Evolutionary conservation across 495 filamentous ascomycete species (phyloP).

Genomic region (Penicillium malachiteum): DNA sequence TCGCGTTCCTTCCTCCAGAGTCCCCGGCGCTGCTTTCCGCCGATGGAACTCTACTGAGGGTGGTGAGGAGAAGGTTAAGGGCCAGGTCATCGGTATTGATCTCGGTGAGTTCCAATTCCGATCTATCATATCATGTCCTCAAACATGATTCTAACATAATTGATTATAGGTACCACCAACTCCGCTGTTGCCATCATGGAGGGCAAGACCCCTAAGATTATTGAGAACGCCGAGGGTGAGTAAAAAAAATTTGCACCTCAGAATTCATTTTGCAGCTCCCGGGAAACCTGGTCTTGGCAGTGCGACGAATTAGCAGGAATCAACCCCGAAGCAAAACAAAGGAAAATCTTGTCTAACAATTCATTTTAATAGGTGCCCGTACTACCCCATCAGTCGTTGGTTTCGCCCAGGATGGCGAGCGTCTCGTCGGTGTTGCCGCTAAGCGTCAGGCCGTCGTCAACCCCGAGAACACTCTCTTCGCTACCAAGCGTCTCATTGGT

Average conservation of each 20-base stretch:
- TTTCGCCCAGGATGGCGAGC: constrained; percentile 96
- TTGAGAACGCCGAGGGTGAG: constrained; percentile 94
- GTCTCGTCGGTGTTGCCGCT: constrained; percentile 94
- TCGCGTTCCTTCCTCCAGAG: constrained; percentile 53
- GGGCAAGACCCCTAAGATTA: constrained; percentile 91
- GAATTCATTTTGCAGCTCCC: constrained; percentile 9
- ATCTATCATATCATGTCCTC: background rate
- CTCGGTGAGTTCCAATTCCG: constrained; percentile 64
- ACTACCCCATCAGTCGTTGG: constrained; percentile 97
- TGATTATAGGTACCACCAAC: constrained; percentile 81
- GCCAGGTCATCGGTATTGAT: constrained; percentile 97
- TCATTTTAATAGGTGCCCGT: constrained; percentile 65
- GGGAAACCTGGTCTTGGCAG: background rate
- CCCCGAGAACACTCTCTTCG: constrained; percentile 98
- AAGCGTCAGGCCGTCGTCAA: constrained; percentile 99
- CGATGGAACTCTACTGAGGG: constrained; percentile 81
- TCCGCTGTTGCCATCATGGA: constrained; percentile 98
- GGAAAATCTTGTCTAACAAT: constrained; percentile 14
- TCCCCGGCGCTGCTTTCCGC: constrained; percentile 59
- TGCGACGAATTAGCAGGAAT: background rate
- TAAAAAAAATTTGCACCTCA: constrained; percentile 26
- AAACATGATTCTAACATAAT: constrained; percentile 23
- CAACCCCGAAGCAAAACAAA: background rate
- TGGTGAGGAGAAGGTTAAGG: constrained; percentile 86
- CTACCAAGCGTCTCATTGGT: constrained; percentile 98